Base-by-base conservation (phyloP, 352 stramenopile species). In the Nothophytophthora sp. region DNA sequence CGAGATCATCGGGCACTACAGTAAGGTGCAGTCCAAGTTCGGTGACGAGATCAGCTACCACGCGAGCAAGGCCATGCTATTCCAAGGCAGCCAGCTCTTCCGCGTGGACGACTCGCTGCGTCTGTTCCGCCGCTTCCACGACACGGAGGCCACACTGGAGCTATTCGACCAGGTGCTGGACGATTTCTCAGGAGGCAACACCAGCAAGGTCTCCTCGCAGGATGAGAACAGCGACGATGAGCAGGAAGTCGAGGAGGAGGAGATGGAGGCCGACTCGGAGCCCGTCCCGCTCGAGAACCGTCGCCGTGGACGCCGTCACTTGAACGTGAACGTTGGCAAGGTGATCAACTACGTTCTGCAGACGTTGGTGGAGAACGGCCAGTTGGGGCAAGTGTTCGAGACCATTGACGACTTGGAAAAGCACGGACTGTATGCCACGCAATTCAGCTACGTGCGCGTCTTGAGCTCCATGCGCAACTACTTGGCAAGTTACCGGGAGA, bases 41-140 rank as follows among this genome's bases (percentile, higher is more conserved):
- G 66, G 76, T 23, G 67, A 69, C n/a, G 57, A 76, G 13, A 49
- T 89, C 12, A 65, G 63, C 25, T 86, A 86, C 53, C 60, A 49
- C 36, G 73, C 75, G 8, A 73, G 44, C 29, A 86, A 86, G 50
- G 67, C 65, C 19, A 68, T 86, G 73, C 61, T 82, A n/a, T 67
- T 62, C 24, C 74, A 86, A 30, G 67, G 63, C 18, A 51, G 66
- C 50, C 63, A 61, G 41, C 78, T 86, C 51, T 76, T 75, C 50
- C 70, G 69, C 20, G 61, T 77, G 7, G 45, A 78, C 16, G 66
- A 81, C 22, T 48, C 73, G 3, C 24, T 85, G 25, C 54, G 41
- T 27, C 52, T 82, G 20, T 85, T 86, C 56, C 67, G 62, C 50
- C 67, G 76, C 37, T 81, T 76, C 41, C 50, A 63, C 25, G 78